A percentile compares a stretch with the other conserved stretches of the same genome.
Conservation (phyloP, 352 stramenopile species). For the Elongisporangium senticosum region DNA sequence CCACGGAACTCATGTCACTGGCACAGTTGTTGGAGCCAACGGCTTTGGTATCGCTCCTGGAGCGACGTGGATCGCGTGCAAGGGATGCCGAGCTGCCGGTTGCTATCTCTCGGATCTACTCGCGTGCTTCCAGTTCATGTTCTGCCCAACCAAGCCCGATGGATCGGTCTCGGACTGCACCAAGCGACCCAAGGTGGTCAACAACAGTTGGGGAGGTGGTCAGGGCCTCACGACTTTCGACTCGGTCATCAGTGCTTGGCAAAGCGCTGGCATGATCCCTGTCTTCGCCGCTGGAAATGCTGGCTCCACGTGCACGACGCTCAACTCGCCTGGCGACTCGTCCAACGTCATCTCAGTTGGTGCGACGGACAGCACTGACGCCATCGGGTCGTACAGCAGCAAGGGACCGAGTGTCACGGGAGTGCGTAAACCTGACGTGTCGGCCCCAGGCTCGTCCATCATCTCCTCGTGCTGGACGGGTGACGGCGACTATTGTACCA, state of each 20-base stretch:
- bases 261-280: constrained; percentile 46
- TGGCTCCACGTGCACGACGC: constrained; percentile 38
- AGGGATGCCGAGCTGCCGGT: constrained; percentile 30
- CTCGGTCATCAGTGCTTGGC: constrained; percentile 36
- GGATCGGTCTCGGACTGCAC: constrained; percentile 33
- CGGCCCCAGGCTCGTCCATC: constrained; percentile 39
- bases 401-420: constrained; percentile 41
- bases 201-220: constrained; percentile 65
- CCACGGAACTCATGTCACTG: constrained; percentile 51
- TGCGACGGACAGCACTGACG: constrained; percentile 40
- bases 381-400: constrained; percentile 40
- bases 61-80: constrained; percentile 52
- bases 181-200: constrained; percentile 48
- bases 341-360: constrained; percentile 57
- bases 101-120: constrained; percentile 43
- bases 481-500: constrained; percentile 42
- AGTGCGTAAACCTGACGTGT: constrained; percentile 46
- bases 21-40: constrained; percentile 34
- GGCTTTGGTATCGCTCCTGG: constrained; percentile 50
- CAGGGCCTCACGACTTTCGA: constrained; percentile 39
- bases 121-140: constrained; percentile 62
- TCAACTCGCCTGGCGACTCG: constrained; percentile 47
- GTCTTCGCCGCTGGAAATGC: constrained; percentile 53
- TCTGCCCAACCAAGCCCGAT: constrained; percentile 44
- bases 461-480: constrained; percentile 42